Conservation (phyloP, 129 eudicot species). For the Kitagawia praeruptora region DNA sequence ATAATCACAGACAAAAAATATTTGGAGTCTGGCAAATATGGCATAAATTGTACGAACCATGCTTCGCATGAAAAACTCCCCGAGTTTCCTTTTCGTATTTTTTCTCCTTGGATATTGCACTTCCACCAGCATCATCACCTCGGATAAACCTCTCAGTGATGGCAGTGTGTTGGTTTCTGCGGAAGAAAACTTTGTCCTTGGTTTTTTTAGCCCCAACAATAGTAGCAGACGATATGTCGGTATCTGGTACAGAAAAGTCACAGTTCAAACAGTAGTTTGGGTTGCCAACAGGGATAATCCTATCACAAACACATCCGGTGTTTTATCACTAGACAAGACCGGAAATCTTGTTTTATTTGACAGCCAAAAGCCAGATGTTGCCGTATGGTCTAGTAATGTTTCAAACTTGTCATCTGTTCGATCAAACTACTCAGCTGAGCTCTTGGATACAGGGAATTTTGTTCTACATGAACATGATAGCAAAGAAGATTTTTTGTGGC, state of each 20-base stretch:
- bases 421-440: not conserved
- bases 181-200: conserved; percentile 4
- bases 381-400: conserved; percentile 9
- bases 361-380: not conserved
- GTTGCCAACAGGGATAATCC: conserved; percentile 15
- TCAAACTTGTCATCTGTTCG: not conserved
- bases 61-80: not conserved
- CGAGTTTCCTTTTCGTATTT: not conserved
- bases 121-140: conserved; percentile 2
- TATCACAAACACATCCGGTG: not conserved
- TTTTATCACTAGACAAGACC: not conserved
- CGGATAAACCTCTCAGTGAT: conserved; percentile 5
- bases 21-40: not conserved
- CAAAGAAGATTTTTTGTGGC: conserved; percentile 6
- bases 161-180: conserved; percentile 3
- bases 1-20: no score
- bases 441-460: conserved; percentile 11
- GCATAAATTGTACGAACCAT: not conserved
- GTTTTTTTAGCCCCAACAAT: conserved; percentile 13
- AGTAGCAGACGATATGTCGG: conserved; percentile 6
- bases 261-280: conserved; percentile 7
- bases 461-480: not conserved
- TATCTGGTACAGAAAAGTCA: conserved; percentile 10
- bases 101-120: not conserved
- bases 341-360: conserved; percentile 3